These are phyloP conservation scores for Komagataella mondaviorum DNA, from an alignment of 805 yeast species.

Conservation along the genomic window DNA sequence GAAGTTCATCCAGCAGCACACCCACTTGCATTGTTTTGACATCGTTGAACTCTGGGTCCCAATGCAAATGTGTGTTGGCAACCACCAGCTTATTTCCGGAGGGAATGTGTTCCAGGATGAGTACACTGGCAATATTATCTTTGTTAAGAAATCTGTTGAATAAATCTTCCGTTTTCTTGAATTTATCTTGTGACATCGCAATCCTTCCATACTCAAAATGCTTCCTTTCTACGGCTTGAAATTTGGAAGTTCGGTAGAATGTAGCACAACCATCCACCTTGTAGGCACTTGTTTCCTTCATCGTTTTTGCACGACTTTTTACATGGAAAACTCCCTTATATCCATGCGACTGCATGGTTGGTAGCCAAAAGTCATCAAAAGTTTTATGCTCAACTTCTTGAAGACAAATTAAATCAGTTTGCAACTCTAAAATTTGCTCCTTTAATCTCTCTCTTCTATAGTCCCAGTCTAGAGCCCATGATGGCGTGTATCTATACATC, in stretches of 20 bases:
- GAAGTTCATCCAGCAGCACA: conserved; percentile 78
- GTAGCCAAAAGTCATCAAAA: conserved; percentile 78
- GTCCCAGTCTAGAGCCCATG: conserved; percentile 95
- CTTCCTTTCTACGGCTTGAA: conserved; percentile 57
- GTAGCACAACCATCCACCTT: conserved; percentile 99
- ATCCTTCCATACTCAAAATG: conserved; percentile 73
- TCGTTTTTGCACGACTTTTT: conserved; percentile 86
- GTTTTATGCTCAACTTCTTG: conserved; percentile 92
- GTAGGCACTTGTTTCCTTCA: conserved; percentile 66
- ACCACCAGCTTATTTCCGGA: conserved; percentile 63
- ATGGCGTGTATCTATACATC: conserved; percentile 88
- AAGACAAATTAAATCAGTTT: conserved; percentile 74
- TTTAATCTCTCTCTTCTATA: conserved; percentile 69
- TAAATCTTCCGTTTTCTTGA: conserved; percentile 86
- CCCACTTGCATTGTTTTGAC: conserved; percentile 95
- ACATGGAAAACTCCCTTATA: conserved; percentile 75
- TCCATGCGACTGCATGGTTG: conserved; percentile 56
- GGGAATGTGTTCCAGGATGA: conserved; percentile 57
- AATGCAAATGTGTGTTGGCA: conserved; percentile 90
- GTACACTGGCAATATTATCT: conserved; percentile 79
- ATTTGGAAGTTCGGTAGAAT: conserved; percentile 59
- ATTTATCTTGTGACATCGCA: conserved; percentile 71
- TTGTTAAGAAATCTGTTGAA: conserved; percentile 93
- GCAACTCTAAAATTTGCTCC: conserved; percentile 51
- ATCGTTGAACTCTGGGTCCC: conserved; percentile 96